These are phyloP conservation scores for Rhizophora mangle DNA, from an alignment of 345 rosid species.

Conservation along the genomic window DNA sequence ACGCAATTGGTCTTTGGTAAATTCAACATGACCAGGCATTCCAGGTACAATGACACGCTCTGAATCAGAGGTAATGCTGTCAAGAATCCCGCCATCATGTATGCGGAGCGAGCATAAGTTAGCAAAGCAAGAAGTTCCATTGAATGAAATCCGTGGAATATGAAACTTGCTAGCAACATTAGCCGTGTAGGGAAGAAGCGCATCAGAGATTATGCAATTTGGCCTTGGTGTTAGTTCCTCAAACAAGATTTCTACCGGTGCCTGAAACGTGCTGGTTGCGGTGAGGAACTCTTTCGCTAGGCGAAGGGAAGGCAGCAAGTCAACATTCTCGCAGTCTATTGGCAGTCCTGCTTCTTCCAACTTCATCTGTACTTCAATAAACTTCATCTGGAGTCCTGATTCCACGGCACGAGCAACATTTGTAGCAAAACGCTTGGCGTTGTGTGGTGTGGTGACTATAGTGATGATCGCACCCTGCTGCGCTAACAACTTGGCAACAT, in stretches of 20 bases:
- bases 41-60: slow-evolving; percentile 36
- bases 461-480: slow-evolving; percentile 11
- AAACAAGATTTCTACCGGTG: slow-evolving; percentile 6
- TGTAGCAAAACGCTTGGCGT: slow-evolving; percentile 6
- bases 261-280: slow-evolving; percentile 13
- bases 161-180: slow-evolving; percentile 21
- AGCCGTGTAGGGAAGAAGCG: slow-evolving; percentile 36
- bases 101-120: slow-evolving; percentile 18
- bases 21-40: slow-evolving; percentile 27
- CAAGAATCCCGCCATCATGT: slow-evolving; percentile 17
- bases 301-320: slow-evolving; percentile 8
- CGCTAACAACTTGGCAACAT: slow-evolving; percentile 16
- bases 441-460: slow-evolving; percentile 6
- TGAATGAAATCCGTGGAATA: slow-evolving; percentile 39
- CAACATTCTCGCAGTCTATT: slow-evolving; percentile 11
- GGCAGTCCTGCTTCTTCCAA: slow-evolving; percentile 4
- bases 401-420: neutral
- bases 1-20: slow-evolving; percentile 30
- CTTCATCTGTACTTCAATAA: slow-evolving; percentile 10
- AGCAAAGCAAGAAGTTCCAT: slow-evolving; percentile 39
- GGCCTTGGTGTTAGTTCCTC: slow-evolving; percentile 27
- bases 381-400: slow-evolving; percentile 9
- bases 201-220: slow-evolving; percentile 34
- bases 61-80: slow-evolving; percentile 15
- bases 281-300: slow-evolving; percentile 7